Base-by-base conservation (phyloP, 306 rosid genomes). In the Mucuna pruriens region DNA sequence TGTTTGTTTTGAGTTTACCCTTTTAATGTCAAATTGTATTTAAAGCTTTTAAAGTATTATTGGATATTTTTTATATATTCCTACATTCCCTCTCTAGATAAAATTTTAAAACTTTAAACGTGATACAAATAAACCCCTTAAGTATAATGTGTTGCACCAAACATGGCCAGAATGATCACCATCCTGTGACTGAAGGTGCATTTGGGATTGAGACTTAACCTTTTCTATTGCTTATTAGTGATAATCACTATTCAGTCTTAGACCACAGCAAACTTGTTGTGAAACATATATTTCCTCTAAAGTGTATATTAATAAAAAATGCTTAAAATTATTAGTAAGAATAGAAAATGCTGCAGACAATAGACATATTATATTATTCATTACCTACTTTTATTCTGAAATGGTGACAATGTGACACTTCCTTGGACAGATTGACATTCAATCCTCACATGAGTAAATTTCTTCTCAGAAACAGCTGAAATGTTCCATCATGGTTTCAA, bases 401-500 rank as follows among this genome's bases (percentile, higher is more conserved):
- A 16, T 76, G 23, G 4, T 84, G 57, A 81, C 42, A 22, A 79
- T 65, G 34, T 76, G 55, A 79, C 10, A 36, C 78, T 82, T 80
- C 44, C 71, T 87, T 65, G 64, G 82, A 71, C 49, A 63, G 72
- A 33, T 57, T 74, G 51, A 66, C 73, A 15, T 44, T 33, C 0
- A 57, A 70, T 40, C 71, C 38, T n/a, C n/a, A n/a, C 31, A 62
- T 69, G 76, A 72, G 38, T 64, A 57, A 34, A 75, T 77, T 65
- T 70, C 8, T 84, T 77, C 74, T 65, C 46, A 63, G 83, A 54
- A 71, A 86, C 78, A 77, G 71, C 44, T 70, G 79, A 87, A 64
- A 79, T 33, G 39, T 34, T 31, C 45, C 86, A 54, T 72, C 31
- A 16, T 49, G 52, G 31, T 84, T 70, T 66, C 75, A 51, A 60